Conservation (phyloP, 2,329 filamentous ascomycete species). For the Paraconiothyrium brasiliense region DNA sequence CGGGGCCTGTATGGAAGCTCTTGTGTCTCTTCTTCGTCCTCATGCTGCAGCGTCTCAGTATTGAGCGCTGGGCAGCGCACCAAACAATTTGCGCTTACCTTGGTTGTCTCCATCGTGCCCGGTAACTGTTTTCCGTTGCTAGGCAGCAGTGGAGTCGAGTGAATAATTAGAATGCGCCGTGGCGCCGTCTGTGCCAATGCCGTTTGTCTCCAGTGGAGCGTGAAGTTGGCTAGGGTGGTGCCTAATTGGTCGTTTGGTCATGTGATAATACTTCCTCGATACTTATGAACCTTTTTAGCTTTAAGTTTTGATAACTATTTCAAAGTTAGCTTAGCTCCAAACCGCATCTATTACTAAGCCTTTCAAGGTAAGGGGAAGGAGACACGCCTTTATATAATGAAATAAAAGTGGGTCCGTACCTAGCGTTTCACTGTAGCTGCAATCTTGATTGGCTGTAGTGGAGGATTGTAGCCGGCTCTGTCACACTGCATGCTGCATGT, state of each 20-base stretch:
- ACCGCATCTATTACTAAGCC: too few relatives aligned
- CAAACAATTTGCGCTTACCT: constrained; percentile 3
- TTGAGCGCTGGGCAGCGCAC: background rate
- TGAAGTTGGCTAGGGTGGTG: background rate
- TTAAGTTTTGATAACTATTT: background rate
- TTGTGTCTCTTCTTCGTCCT: constrained; percentile 11
- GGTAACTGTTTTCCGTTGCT: background rate
- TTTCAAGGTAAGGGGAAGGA: background rate
- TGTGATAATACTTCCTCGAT: background rate
- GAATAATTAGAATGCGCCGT: background rate
- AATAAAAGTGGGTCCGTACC: background rate
- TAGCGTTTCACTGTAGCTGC: background rate
- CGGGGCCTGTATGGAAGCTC: constrained; percentile 32
- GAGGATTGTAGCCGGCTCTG: background rate
- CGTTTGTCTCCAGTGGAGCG: background rate
- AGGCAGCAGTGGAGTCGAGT: background rate
- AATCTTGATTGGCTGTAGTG: background rate
- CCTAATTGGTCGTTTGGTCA: background rate
- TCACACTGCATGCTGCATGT: background rate
- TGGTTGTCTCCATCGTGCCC: background rate
- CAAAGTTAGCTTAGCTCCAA: background rate
- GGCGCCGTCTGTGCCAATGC: background rate
- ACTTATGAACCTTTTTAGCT: background rate
- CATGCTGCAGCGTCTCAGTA: background rate
- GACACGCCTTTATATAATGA: background rate